Conservation (phyloP, 2,329 filamentous ascomycete species). For the Talaromyces sp. region DNA sequence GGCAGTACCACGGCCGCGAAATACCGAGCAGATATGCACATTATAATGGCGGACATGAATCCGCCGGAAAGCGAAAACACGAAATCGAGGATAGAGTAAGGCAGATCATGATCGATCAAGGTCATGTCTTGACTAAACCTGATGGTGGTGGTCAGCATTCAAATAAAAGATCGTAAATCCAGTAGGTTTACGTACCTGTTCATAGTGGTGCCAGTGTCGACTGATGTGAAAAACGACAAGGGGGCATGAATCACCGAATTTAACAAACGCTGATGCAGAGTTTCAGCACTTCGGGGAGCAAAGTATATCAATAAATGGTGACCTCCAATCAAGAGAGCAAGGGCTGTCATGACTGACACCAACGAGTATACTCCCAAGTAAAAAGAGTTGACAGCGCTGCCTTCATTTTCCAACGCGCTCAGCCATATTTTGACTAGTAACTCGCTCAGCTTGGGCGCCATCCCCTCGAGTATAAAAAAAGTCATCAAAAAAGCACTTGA, state of each 20-base stretch:
- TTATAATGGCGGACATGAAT: conserved; percentile 39
- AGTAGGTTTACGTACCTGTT: conserved; percentile 35
- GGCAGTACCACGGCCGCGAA: conserved; percentile 48
- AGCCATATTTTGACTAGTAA: conserved; percentile 6
- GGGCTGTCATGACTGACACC: conserved; percentile 6
- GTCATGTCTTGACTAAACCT: conserved; percentile 37
- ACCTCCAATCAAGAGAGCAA: not conserved
- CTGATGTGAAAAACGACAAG: conserved; percentile 39
- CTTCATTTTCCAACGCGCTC: not conserved
- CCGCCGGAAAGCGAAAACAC: conserved; percentile 20
- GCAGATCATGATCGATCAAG: conserved; percentile 41
- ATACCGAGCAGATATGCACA: conserved; percentile 44
- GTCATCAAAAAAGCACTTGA: conserved; percentile 2
- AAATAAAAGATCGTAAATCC: not conserved
- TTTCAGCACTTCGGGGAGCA: conserved; percentile 2
- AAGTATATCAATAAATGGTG: conserved; percentile 7
- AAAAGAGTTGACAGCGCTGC: conserved; percentile 3
- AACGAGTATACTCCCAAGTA: conserved; percentile 36
- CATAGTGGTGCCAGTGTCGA: conserved; percentile 34
- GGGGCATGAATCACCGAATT: conserved; percentile 26
- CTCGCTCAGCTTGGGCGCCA: not conserved
- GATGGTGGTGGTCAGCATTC: not conserved
- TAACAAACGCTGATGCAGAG: conserved; percentile 5
- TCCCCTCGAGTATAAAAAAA: not conserved
- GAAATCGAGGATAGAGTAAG: conserved; percentile 35